Evolutionary conservation across 352 stramenopile genomes (phyloP).

Genomic region (Globisporangium echinulatum): DNA sequence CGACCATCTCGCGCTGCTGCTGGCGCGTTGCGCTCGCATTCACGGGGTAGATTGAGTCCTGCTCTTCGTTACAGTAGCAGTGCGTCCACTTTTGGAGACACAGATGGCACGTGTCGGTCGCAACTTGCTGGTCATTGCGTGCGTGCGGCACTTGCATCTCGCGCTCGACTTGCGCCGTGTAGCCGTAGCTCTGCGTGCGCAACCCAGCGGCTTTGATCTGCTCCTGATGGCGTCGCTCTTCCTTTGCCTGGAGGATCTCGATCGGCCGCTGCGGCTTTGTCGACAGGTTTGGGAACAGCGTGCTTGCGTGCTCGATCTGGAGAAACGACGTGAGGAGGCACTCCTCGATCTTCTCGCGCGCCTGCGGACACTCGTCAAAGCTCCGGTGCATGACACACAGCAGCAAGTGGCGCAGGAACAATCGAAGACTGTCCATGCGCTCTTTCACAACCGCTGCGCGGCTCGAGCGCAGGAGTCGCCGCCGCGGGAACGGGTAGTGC

Average conservation of each 20-base stretch:
- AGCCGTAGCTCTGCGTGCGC: constrained; percentile 44
- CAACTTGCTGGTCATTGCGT: constrained; percentile 38
- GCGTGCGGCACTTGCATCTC: constrained; percentile 25
- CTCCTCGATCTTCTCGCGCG: constrained; percentile 59
- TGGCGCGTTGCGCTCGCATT: constrained; percentile 15
- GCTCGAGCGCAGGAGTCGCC: constrained; percentile 69
- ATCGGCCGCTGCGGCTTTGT: constrained; percentile 48
- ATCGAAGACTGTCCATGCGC: constrained; percentile 74
- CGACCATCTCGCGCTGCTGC: constrained; percentile 13
- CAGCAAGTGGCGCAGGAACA: constrained; percentile 75
- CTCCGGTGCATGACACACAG: constrained; percentile 61
- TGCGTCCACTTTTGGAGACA: constrained; percentile 85
- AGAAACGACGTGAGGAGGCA: constrained; percentile 73
- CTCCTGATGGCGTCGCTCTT: constrained; percentile 66
- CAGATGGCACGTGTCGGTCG: constrained; percentile 62
- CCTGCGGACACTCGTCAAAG: constrained; percentile 64
- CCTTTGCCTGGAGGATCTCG: constrained; percentile 58
- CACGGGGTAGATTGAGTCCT: constrained; percentile 56
- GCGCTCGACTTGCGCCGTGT: constrained; percentile 27
- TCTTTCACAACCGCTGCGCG: constrained; percentile 67
- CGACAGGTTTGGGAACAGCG: constrained; percentile 41
- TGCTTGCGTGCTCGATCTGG: constrained; percentile 56
- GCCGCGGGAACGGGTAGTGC: constrained; percentile 72
- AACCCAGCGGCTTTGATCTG: constrained; percentile 51
- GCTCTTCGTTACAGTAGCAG: constrained; percentile 83